phyloP scores from a whole-genome alignment of 768 basidiomycete species.

The Tephrocybe sp. region DNA sequence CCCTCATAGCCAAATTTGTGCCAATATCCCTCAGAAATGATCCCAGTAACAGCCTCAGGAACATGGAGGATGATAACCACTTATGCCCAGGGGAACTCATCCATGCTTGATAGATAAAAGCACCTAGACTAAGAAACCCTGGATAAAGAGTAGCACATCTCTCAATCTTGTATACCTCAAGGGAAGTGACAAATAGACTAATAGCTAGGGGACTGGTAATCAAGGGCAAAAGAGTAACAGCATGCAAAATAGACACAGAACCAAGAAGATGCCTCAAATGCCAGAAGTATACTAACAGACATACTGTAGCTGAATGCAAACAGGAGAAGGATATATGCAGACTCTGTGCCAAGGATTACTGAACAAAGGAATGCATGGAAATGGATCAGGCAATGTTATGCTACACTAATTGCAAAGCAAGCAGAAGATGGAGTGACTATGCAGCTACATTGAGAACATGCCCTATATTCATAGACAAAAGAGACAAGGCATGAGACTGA shows the following conservation, averaged over 20 bases:
- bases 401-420: constrained; percentile 24
- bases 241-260: constrained; percentile 15
- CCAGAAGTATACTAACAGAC: constrained; percentile 10
- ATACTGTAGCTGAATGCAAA: constrained; percentile 18
- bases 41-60: background rate
- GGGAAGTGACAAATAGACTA: constrained; percentile 11
- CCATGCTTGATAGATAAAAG: background rate
- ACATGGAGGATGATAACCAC: background rate
- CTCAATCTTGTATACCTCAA: background rate
- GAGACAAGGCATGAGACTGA: no score
- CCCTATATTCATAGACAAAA: constrained; percentile 17
- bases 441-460: constrained; percentile 22
- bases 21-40: background rate
- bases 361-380: constrained; percentile 16
- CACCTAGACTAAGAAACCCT: background rate
- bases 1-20: background rate
- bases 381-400: background rate
- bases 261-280: constrained; percentile 10
- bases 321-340: constrained; percentile 11
- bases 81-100: background rate
- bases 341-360: constrained; percentile 15
- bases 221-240: constrained; percentile 12
- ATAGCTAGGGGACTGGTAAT: constrained; percentile 13
- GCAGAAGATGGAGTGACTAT: constrained; percentile 17
- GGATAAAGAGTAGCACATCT: constrained; percentile 1